Percentiles rank a stretch among this genome's conserved stretches.
These are phyloP conservation scores for Rhododendron griersonianum DNA, from an alignment of 148 eudicot species.

Conservation along the genomic window DNA sequence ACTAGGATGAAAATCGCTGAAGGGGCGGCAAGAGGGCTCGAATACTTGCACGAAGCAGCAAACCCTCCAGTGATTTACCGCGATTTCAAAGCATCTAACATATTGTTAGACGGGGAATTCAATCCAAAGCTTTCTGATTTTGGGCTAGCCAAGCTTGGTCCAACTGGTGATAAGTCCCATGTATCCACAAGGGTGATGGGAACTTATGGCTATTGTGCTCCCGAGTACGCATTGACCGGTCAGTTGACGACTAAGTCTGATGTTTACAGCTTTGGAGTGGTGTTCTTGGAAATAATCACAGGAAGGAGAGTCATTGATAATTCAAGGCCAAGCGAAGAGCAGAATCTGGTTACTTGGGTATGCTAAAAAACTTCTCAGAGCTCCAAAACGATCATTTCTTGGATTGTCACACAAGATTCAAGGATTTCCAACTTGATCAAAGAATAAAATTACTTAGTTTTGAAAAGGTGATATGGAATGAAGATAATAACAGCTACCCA, in stretches of 20 bases:
- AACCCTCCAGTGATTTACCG: slow-evolving; percentile 77
- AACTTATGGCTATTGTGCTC: slow-evolving; percentile 86
- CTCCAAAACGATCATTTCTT: background rate
- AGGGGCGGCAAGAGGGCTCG: slow-evolving; percentile 80
- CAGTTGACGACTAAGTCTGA: slow-evolving; percentile 68
- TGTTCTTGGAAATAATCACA: slow-evolving; percentile 75
- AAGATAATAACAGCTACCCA: background rate
- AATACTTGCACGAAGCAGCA: slow-evolving; percentile 75
- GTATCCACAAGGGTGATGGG: slow-evolving; percentile 85
- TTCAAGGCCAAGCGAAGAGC: slow-evolving; percentile 56
- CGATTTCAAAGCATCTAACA: slow-evolving; percentile 84
- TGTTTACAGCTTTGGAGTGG: slow-evolving; percentile 87
- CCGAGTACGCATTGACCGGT: slow-evolving; percentile 80
- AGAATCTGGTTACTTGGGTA: slow-evolving; percentile 82
- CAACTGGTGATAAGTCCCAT: slow-evolving; percentile 53
- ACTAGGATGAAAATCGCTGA: slow-evolving; percentile 68
- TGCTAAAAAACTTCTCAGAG: background rate
- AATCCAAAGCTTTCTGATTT: slow-evolving; percentile 85
- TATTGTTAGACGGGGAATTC: slow-evolving; percentile 51
- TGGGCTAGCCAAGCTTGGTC: slow-evolving; percentile 76
- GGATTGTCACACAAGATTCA: background rate
- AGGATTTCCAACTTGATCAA: background rate
- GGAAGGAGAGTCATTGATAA: slow-evolving; percentile 79
- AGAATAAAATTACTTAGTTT: too few species aligned
- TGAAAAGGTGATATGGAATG: background rate